Evolutionary conservation across 2,329 filamentous ascomycete genomes (phyloP).

Genomic region (Trichophyton simii): DNA sequence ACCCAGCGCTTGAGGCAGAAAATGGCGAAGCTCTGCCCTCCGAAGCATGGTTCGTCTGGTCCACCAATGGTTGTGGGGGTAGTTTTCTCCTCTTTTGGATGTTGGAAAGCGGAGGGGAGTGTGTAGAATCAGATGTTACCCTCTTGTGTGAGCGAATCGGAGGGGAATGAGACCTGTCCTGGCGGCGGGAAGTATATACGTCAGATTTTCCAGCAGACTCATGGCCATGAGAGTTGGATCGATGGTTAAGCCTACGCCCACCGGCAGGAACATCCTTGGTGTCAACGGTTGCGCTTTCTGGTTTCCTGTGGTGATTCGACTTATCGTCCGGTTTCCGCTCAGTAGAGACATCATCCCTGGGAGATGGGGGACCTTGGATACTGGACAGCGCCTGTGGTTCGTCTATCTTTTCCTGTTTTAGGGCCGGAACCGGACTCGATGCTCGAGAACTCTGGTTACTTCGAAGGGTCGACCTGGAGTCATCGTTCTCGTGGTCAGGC

Average conservation of each 20-base stretch:
- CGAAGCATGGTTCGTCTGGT: conserved; percentile 31
- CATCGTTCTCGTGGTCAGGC: conserved; percentile 19
- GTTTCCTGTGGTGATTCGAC: neutral
- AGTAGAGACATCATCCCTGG: conserved; percentile 12
- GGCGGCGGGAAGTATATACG: conserved; percentile 10
- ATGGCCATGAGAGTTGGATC: neutral
- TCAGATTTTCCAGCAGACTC: neutral
- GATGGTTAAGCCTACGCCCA: conserved; percentile 1
- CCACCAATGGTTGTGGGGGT: conserved; percentile 31
- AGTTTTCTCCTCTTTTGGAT: conserved; percentile 20
- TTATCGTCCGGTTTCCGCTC: neutral
- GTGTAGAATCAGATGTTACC: conserved; percentile 27
- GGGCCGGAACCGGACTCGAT: conserved; percentile 19
- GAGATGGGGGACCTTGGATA: conserved; percentile 15
- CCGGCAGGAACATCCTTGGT: neutral
- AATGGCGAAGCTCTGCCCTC: conserved; percentile 35
- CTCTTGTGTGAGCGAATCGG: conserved; percentile 25
- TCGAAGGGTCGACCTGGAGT: conserved; percentile 15
- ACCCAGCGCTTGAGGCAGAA: conserved; percentile 32
- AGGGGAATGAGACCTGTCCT: conserved; percentile 24
- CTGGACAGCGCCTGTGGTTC: conserved; percentile 19
- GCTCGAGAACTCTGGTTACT: conserved; percentile 19
- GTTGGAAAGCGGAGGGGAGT: conserved; percentile 16
- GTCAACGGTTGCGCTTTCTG: conserved; percentile 1
- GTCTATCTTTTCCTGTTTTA: conserved; percentile 28